Evolutionary conservation across 441 rosid species (phyloP).

Genomic region (Mallotus repandus): DNA sequence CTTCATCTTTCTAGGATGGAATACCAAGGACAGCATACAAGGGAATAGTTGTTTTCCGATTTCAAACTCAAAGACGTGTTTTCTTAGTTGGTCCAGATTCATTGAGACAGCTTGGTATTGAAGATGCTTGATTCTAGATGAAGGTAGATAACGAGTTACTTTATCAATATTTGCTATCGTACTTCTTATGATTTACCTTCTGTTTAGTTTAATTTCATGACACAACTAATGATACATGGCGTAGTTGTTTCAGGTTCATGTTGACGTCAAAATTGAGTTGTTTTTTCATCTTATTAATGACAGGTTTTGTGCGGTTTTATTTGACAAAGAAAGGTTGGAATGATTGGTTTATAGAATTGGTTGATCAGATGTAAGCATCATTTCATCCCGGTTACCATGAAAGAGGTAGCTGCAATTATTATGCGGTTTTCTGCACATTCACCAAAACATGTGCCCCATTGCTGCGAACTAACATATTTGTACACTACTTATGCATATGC

Average conservation of each 20-base stretch:
- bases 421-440: not conserved
- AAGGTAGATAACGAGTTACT: not conserved
- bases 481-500: not conserved
- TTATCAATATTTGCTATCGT: not conserved
- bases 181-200: not conserved
- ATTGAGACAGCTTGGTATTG: constrained; percentile 56
- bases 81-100: constrained; percentile 81
- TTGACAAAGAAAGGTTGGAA: not conserved
- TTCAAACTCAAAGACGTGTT: constrained; percentile 56
- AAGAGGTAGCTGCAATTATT: not conserved
- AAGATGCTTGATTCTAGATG: constrained; percentile 37
- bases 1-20: constrained; percentile 62
- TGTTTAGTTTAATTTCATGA: not conserved
- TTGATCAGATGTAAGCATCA: not conserved
- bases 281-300: not conserved
- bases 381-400: not conserved
- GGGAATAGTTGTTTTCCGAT: constrained; percentile 79
- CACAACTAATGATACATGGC: not conserved
- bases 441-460: too few relatives aligned
- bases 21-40: constrained; percentile 88
- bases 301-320: not conserved
- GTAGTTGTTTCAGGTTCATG: not conserved
- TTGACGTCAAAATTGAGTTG: not conserved
- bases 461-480: not conserved
- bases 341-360: not conserved